Evolutionary conservation across 306 rosid genomes (phyloP).

Genomic region (Pyrus communis): DNA sequence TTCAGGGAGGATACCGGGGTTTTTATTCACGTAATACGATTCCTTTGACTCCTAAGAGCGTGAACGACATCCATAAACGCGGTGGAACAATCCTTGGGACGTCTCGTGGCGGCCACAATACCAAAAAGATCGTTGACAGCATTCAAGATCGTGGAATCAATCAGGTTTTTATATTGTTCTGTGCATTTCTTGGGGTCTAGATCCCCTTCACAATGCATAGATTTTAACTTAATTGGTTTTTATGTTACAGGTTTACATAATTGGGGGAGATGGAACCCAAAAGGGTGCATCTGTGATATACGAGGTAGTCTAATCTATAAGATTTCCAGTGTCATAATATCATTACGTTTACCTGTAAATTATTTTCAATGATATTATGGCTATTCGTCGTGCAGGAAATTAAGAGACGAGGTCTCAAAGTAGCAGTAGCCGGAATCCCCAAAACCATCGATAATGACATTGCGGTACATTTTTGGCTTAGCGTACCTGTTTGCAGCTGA

Average conservation of each 20-base stretch:
- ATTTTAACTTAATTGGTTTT: conserved; percentile 1
- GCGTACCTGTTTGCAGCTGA: neutral
- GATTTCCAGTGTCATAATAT: neutral
- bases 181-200: neutral
- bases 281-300: conserved; percentile 84
- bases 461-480: conserved; percentile 42
- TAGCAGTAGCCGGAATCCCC: conserved; percentile 80
- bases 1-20: conserved; percentile 93
- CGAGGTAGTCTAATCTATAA: conserved; percentile 47
- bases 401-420: conserved; percentile 84
- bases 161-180: conserved; percentile 44
- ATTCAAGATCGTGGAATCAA: conserved; percentile 89
- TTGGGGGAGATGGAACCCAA: conserved; percentile 99
- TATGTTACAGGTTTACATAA: conserved; percentile 74
- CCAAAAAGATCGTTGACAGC: conserved; percentile 81
- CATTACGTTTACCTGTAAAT: neutral
- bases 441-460: conserved; percentile 96
- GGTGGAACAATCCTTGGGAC: conserved; percentile 90
- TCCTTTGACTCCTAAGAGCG: conserved; percentile 60
- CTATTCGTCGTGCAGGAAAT: conserved; percentile 58
- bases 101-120: conserved; percentile 92
- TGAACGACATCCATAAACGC: conserved; percentile 89
- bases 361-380: neutral
- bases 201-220: neutral
- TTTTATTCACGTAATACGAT: conserved; percentile 74